Conservation (phyloP, 129 eudicot species). For the Tagetes patula region DNA sequence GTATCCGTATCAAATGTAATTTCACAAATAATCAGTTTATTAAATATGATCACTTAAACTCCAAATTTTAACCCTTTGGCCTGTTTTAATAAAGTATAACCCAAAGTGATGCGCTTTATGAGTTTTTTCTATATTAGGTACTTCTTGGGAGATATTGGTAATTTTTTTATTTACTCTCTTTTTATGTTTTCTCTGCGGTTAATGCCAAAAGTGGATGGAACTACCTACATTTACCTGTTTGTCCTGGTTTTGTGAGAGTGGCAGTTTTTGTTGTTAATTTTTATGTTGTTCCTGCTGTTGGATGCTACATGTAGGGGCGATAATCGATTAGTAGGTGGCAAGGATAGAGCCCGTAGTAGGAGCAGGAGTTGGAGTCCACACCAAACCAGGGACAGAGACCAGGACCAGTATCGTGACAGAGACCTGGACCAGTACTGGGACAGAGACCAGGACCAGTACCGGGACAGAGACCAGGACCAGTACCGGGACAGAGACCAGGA, state of each 20-base stretch:
- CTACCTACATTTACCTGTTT: background rate
- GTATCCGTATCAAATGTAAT: background rate
- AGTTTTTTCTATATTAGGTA: background rate
- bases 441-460: conserved; percentile 43
- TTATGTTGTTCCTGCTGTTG: conserved; percentile 18
- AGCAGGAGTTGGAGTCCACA: conserved; percentile 37
- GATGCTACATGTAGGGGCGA: conserved; percentile 30
- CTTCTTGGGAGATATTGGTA: background rate
- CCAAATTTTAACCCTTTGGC: background rate
- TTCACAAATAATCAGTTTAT: background rate
- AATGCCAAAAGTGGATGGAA: conserved; percentile 14
- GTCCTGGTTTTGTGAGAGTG: background rate
- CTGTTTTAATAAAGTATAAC: background rate
- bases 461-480: conserved; percentile 30
- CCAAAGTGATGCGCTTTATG: too few species aligned
- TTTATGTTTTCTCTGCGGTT: conserved; percentile 2
- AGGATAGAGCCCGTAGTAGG: conserved; percentile 35
- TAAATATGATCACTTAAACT: background rate
- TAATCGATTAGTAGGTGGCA: conserved; percentile 18
- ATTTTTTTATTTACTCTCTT: too few species aligned
- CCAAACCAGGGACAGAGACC: conserved; percentile 43
- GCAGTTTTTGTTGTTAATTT: background rate
- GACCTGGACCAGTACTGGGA: conserved; percentile 43
- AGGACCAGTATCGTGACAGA: conserved; percentile 35
- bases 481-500: conserved; percentile 46